A percentile compares a stretch with the other conserved stretches of the same genome.
Evolutionary conservation across 2,329 filamentous ascomycete genomes (phyloP).

Genomic region (Neofusicoccum kwambonambiense): DNA sequence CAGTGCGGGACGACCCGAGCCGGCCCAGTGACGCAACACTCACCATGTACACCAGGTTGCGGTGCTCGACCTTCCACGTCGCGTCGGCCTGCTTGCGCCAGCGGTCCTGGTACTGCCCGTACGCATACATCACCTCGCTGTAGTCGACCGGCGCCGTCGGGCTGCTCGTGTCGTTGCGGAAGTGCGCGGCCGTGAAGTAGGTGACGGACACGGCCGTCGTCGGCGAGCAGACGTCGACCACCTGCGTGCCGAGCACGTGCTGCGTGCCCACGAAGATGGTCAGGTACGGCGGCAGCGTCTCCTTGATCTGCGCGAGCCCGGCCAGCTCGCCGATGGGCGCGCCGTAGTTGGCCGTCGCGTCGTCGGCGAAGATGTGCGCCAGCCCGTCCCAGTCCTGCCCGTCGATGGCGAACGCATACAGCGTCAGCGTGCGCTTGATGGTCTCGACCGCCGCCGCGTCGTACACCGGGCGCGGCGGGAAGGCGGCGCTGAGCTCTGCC

Average conservation of each 20-base stretch:
- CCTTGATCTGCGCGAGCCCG: background rate
- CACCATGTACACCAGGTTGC: conserved; percentile 7
- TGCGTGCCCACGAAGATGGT: background rate
- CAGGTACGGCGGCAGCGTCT: background rate
- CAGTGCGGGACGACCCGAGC: background rate
- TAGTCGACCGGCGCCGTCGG: background rate
- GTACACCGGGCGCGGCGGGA: background rate
- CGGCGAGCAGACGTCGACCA: background rate
- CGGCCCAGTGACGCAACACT: background rate
- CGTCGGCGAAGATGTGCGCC: background rate
- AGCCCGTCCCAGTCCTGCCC: background rate
- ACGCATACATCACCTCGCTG: background rate
- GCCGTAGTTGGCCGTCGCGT: background rate
- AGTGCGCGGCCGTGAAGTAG: background rate
- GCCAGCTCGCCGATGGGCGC: background rate
- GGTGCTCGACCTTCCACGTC: background rate
- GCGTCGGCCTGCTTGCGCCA: background rate
- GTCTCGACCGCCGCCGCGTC: background rate
- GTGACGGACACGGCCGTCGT: background rate
- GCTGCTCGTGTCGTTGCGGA: background rate
- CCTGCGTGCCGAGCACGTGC: background rate
- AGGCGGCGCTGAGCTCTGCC: background rate
- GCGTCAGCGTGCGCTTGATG: background rate
- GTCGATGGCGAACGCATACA: conserved; percentile 6
- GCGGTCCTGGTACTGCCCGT: background rate